Conservation (phyloP, 1,284 basidiomycete genomes). For the Takashimella koratensis region DNA sequence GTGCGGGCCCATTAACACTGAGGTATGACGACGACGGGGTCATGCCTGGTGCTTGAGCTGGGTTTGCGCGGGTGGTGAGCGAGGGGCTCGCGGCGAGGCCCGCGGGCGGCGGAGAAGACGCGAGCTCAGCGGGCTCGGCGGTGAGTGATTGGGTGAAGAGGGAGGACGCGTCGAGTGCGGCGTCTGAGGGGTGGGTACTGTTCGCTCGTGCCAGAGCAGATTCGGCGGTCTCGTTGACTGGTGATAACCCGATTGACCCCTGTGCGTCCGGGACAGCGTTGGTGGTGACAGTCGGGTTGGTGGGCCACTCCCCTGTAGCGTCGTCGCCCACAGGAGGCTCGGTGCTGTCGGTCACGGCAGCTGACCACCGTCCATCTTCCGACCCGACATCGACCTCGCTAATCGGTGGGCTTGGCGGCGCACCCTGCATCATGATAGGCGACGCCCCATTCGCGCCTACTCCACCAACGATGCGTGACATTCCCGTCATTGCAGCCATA, state of each 20-base stretch:
- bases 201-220: not conserved
- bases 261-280: not conserved
- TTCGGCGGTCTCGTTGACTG: not conserved
- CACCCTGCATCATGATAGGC: constrained; percentile 33
- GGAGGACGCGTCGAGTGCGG: constrained; percentile 3
- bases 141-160: constrained; percentile 26
- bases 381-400: constrained; percentile 27
- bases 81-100: not conserved
- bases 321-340: constrained; percentile 6
- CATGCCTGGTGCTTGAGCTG: not conserved
- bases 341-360: not conserved
- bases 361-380: constrained; percentile 1
- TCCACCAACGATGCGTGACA: not conserved
- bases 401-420: constrained; percentile 45
- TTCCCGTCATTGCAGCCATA: not conserved
- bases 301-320: not conserved
- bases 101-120: constrained; percentile 1
- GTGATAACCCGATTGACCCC: too few species aligned
- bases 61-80: not conserved
- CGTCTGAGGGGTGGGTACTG: constrained; percentile 6
- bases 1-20: not conserved
- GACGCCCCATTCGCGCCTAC: not conserved
- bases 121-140: constrained; percentile 16
- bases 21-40: constrained; percentile 7
- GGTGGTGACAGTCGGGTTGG: not conserved